Conservation (phyloP, 768 basidiomycete genomes). For the Auriculariales sp. region DNA sequence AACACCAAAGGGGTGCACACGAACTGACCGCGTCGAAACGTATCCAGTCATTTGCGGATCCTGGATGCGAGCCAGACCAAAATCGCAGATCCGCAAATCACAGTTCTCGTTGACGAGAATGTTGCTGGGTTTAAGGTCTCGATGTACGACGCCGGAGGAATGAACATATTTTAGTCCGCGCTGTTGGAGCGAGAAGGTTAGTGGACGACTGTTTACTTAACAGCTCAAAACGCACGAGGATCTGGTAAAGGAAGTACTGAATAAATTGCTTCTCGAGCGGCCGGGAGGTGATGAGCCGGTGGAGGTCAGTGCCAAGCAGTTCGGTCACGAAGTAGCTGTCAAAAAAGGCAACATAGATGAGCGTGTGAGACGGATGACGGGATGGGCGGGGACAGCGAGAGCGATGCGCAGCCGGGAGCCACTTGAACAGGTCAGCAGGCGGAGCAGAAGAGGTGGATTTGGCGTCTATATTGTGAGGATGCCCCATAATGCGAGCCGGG, state of each 20-base stretch:
- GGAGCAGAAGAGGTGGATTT: neutral
- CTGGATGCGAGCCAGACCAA: slow-evolving; percentile 94
- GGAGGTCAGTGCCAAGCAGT: slow-evolving; percentile 92
- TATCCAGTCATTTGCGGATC: slow-evolving; percentile 99
- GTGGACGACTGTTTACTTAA: slow-evolving; percentile 1
- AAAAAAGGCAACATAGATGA: slow-evolving; percentile 1
- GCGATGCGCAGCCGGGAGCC: too few species aligned
- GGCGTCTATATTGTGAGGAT: neutral
- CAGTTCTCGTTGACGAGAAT: slow-evolving; percentile 99
- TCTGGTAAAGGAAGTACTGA: slow-evolving; percentile 99
- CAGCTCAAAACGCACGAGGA: slow-evolving; percentile 46
- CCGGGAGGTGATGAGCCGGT: slow-evolving; percentile 88
- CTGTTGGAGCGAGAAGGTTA: slow-evolving; percentile 22
- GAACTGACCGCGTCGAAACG: slow-evolving; percentile 64
- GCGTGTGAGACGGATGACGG: slow-evolving; percentile 3
- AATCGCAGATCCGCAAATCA: slow-evolving; percentile 97
- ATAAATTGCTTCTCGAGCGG: slow-evolving; percentile 99
- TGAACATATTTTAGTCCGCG: slow-evolving; percentile 99
- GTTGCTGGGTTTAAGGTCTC: slow-evolving; percentile 99
- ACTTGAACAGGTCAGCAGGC: too few species aligned
- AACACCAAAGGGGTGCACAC: neutral
- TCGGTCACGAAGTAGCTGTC: slow-evolving; percentile 96
- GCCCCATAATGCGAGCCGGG: neutral
- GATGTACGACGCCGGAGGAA: slow-evolving; percentile 96
- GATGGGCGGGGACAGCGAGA: neutral